These are phyloP conservation scores for Sapria himalayana DNA, from an alignment of 345 rosid genomes.

Conservation along the genomic window DNA sequence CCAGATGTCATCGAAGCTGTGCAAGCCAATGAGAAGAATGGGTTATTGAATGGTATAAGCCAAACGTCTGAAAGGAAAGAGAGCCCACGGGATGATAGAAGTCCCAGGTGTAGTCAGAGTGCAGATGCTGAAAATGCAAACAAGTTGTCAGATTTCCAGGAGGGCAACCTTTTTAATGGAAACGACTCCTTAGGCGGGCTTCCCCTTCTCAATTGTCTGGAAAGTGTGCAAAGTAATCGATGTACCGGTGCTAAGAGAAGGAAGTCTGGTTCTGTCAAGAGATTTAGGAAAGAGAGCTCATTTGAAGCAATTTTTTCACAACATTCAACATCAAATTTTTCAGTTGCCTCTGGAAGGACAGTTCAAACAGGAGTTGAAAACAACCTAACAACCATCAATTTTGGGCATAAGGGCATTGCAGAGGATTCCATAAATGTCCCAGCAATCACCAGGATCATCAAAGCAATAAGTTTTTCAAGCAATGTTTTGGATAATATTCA, in stretches of 20 bases:
- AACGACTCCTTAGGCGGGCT: conserved; percentile 24
- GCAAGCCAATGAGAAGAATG: conserved; percentile 26
- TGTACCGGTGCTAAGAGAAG: conserved; percentile 68
- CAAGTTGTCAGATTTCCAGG: conserved; percentile 28
- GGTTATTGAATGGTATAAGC: conserved; percentile 17
- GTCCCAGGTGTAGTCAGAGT: conserved; percentile 76
- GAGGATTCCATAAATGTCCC: conserved; percentile 24
- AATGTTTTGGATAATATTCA: conserved; percentile 35
- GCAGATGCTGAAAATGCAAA: conserved; percentile 29
- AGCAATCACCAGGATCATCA: conserved; percentile 41
- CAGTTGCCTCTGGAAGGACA: conserved; percentile 22
- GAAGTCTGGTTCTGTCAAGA: conserved; percentile 85
- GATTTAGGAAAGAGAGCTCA: conserved; percentile 55
- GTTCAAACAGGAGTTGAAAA: conserved; percentile 22
- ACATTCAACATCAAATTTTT: conserved; percentile 17
- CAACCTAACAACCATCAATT: conserved; percentile 15
- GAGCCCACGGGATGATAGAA: conserved; percentile 52
- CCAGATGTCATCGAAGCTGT: conserved; percentile 12
- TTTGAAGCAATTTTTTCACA: conserved; percentile 14
- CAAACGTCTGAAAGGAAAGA: conserved; percentile 16
- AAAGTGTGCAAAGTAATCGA: conserved; percentile 29
- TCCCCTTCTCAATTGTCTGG: conserved; percentile 24
- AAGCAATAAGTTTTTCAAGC: conserved; percentile 48
- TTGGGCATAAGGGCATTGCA: conserved; percentile 14
- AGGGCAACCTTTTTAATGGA: conserved; percentile 23